Evolutionary conservation across 129 eudicot genomes (phyloP).

Genomic region (Mikania micrantha): DNA sequence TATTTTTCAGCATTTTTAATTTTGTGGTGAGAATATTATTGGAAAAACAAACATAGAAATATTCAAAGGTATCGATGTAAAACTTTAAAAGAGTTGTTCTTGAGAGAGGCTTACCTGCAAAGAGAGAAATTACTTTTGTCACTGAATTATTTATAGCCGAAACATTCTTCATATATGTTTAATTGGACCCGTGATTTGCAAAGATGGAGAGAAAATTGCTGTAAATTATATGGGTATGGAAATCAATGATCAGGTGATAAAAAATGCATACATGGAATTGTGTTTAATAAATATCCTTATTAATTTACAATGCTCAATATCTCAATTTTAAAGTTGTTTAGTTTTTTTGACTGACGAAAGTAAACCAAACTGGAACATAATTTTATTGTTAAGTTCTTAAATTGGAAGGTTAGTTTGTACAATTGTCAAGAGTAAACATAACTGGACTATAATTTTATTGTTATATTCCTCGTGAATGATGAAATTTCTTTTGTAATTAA

Average conservation of each 20-base stretch:
- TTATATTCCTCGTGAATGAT: not conserved
- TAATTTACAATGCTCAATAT: not conserved
- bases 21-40: constrained; percentile 61
- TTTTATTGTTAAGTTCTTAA: not conserved
- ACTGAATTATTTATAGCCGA: constrained; percentile 76
- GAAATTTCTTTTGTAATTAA: not conserved
- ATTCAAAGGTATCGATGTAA: constrained; percentile 79
- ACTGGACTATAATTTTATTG: not conserved
- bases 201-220: constrained; percentile 76
- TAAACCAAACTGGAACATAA: not conserved
- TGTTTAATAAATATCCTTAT: not conserved
- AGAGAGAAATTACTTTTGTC: constrained; percentile 87
- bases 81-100: constrained; percentile 88
- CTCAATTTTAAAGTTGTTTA: not conserved
- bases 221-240: constrained; percentile 98
- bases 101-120: constrained; percentile 76
- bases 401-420: not conserved
- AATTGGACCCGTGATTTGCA: constrained; percentile 88
- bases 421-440: not conserved
- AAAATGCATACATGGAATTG: not conserved
- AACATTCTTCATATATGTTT: constrained; percentile 81
- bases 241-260: constrained; percentile 86
- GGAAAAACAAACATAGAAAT: constrained; percentile 91
- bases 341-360: not conserved
- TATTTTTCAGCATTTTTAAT: not conserved